Evolutionary conservation across 2,329 filamentous ascomycete genomes (phyloP), one percentile per base, ranked within the genome.

Genomic region (Shiraia bambusicola): DNA sequence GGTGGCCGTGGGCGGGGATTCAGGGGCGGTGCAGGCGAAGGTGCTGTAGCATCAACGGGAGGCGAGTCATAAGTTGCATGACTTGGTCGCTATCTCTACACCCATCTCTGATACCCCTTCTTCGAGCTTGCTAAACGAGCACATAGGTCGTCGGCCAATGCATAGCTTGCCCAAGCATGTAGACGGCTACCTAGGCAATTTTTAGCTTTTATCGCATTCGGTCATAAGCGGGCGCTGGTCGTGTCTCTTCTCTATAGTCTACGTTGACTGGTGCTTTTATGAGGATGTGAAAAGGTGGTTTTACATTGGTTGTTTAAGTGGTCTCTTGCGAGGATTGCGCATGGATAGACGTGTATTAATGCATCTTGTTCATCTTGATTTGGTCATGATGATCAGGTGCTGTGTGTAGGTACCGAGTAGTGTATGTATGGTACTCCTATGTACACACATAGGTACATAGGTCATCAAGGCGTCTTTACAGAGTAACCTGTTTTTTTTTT

Each of bases 1-100:
- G 65, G 69, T 34, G 71, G 71, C 28, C 75, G 80, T 34, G 56
- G 55, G 15, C 61, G 61, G 42, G 49, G 63, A 8, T 55, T 49
- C 50, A 52, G 62, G 9, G 63, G 62, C 30, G 65, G 63, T 39
- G 61, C 63, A 37, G 61, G 60, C 39, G 63, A 66, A 50, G 62
- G 63, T 50, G 60, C 58, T 48, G 35, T 63, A 28, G 58, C 61
- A 52, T 58, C 63, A 33, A 61, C 64, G 24, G 65, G 61, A 61
- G 64, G 64, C 60, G 65, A 69, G 57, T 66, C 64, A 58, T 69
- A 65, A 54, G 50, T 31, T 17, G 25, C 38, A 28, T 27, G 37
- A 45, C 42, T 27, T 47, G 45, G 13, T 10, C 31, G 10, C 15
- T 19, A 40, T 42, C 40, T 33, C 28, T 45, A 36, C 49, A 34